Percentiles rank a stretch among this genome's conserved stretches.
Evolutionary conservation across 1,139 yeast species (phyloP).

Genomic region (Yamadazyma dushanensis): DNA sequence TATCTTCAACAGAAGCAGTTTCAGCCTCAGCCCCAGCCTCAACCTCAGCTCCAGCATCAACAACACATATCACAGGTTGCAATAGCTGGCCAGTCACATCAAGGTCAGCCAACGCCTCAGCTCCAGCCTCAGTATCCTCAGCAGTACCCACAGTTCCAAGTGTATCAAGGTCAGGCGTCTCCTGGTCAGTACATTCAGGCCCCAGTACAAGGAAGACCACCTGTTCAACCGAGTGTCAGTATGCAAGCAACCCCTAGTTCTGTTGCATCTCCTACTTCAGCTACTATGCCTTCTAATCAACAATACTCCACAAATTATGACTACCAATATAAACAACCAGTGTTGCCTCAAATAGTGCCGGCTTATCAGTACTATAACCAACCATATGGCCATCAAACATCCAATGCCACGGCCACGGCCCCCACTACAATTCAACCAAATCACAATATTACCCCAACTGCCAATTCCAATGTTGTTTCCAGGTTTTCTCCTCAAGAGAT

Average conservation of each 20-base stretch:
- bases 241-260: slow-evolving; percentile 2
- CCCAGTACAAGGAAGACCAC: too few species aligned
- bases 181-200: too few species aligned
- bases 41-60: neutral
- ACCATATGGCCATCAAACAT: neutral
- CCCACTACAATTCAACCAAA: neutral
- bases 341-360: slow-evolving; percentile 7
- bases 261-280: slow-evolving; percentile 1
- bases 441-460: neutral
- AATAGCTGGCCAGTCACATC: slow-evolving; percentile 1
- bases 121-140: neutral
- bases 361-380: slow-evolving; percentile 2
- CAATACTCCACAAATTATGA: slow-evolving; percentile 6
- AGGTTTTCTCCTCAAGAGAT: slow-evolving; percentile 40
- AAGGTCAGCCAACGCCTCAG: neutral
- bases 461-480: slow-evolving; percentile 9
- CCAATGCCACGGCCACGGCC: neutral
- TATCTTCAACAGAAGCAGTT: slow-evolving; percentile 12
- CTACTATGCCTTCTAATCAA: slow-evolving; percentile 1
- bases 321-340: slow-evolving; percentile 9
- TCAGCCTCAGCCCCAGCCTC: slow-evolving; percentile 6
- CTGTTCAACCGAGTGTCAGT: too few species aligned
- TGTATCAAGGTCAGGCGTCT: slow-evolving; percentile 3
- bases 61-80: slow-evolving; percentile 1
- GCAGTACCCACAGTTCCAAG: neutral